phyloP scores from a whole-genome alignment of 768 basidiomycete genomes.

The Plicaturopsis crispa region DNA sequence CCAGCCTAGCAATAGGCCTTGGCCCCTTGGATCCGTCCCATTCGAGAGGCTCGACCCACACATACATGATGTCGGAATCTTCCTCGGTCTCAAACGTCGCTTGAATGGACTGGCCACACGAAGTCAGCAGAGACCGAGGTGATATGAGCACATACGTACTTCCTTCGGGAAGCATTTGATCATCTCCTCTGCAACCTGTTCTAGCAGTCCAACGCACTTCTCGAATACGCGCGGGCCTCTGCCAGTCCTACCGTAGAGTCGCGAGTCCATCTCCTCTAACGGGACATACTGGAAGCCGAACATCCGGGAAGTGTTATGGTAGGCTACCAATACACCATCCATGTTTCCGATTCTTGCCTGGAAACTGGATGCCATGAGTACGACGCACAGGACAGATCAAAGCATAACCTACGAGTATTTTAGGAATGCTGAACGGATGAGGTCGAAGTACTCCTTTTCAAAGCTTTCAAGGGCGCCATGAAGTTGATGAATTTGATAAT shows the following conservation, averaged over 20 bases:
- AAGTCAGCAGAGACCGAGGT: background rate
- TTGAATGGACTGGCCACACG: constrained; percentile 34
- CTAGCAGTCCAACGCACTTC: constrained; percentile 65
- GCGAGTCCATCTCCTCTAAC: constrained; percentile 79
- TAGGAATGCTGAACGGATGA: constrained; percentile 88
- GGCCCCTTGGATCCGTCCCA: constrained; percentile 29
- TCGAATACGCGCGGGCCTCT: constrained; percentile 72
- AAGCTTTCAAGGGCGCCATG: constrained; percentile 71
- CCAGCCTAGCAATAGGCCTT: constrained; percentile 50
- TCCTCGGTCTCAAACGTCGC: constrained; percentile 56
- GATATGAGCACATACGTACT: constrained; percentile 31
- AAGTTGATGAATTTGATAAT: constrained; percentile 61
- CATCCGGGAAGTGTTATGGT: constrained; percentile 79
- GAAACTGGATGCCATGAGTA: constrained; percentile 43
- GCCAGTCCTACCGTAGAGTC: constrained; percentile 57
- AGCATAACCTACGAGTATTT: constrained; percentile 65
- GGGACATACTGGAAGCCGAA: constrained; percentile 95
- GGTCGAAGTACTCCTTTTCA: constrained; percentile 91
- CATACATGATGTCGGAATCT: constrained; percentile 33
- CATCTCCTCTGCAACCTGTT: constrained; percentile 54
- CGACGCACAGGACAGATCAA: constrained; percentile 1
- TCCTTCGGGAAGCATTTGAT: constrained; percentile 53
- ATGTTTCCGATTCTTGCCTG: constrained; percentile 95
- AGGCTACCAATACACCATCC: constrained; percentile 89
- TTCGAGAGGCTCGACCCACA: constrained; percentile 61